A percentile compares a stretch with the other conserved stretches of the same genome.
phyloP scores from a whole-genome alignment of 306 rosid genomes.

The Phaseolus lunatus region DNA sequence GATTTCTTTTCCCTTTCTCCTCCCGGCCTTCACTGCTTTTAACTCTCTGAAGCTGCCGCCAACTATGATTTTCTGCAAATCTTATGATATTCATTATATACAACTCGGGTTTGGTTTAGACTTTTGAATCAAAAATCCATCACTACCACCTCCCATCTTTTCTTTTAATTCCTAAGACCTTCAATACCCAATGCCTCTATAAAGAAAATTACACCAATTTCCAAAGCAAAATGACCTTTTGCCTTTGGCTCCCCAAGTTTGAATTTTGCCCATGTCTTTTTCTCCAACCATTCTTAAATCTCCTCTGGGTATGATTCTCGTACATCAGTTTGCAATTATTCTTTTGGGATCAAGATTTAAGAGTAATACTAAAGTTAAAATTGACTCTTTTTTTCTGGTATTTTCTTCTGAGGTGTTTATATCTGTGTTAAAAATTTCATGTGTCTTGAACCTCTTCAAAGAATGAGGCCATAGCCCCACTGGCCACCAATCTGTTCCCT shows the following conservation, averaged over 20 bases:
- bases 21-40: conserved; percentile 35
- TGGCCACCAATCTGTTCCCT: not conserved
- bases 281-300: not conserved
- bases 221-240: conserved; percentile 42
- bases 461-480: conserved; percentile 20
- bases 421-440: not conserved
- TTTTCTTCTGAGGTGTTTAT: not conserved
- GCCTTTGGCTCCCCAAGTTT: conserved; percentile 38
- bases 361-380: not conserved
- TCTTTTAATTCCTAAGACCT: conserved; percentile 38
- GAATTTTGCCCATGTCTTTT: conserved; percentile 34
- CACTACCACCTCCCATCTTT: conserved; percentile 11
- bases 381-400: not conserved
- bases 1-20: conserved; percentile 25
- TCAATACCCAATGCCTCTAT: conserved; percentile 31
- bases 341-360: not conserved
- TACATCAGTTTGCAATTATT: not conserved
- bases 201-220: conserved; percentile 32
- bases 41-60: conserved; percentile 46
- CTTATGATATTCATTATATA: conserved; percentile 5
- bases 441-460: conserved; percentile 4
- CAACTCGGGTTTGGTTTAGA: not conserved
- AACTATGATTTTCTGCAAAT: conserved; percentile 23
- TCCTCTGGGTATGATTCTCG: not conserved
- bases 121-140: not conserved